These are phyloP conservation scores for Tricharina praecox DNA, from an alignment of 495 filamentous ascomycete genomes.

Conservation along the genomic window DNA sequence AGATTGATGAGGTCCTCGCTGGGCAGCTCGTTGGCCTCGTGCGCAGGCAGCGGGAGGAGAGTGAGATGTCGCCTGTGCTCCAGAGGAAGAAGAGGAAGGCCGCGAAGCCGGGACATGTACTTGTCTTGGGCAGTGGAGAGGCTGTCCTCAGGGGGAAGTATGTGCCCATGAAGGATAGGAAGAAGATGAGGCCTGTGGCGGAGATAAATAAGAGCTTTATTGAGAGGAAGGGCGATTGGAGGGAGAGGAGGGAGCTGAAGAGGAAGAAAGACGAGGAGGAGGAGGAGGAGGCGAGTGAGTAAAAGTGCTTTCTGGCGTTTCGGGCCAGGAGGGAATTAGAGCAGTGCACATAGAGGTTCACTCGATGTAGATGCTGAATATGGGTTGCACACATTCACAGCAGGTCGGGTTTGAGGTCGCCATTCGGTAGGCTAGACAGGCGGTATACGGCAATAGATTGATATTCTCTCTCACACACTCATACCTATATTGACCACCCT, in stretches of 20 bases:
- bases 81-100: slow-evolving; percentile 26
- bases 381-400: background rate
- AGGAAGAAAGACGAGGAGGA: slow-evolving; percentile 26
- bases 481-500: too few relatives aligned
- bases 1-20: slow-evolving; percentile 76
- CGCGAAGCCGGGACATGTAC: slow-evolving; percentile 34
- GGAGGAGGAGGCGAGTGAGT: too few relatives aligned
- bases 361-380: too few relatives aligned
- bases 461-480: too few relatives aligned
- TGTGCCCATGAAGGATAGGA: slow-evolving; percentile 49
- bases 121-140: slow-evolving; percentile 54
- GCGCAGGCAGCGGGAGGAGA: slow-evolving; percentile 14
- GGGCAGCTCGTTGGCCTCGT: slow-evolving; percentile 47
- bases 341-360: too few relatives aligned
- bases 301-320: too few relatives aligned
- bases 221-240: slow-evolving; percentile 46
- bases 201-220: slow-evolving; percentile 65
- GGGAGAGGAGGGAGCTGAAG: slow-evolving; percentile 21
- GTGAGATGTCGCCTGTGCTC: background rate
- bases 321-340: too few relatives aligned
- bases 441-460: too few relatives aligned
- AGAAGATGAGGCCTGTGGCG: slow-evolving; percentile 44
- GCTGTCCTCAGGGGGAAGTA: slow-evolving; percentile 48
- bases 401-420: too few relatives aligned
- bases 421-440: too few relatives aligned